These are phyloP conservation scores for Trichosporon sp. DNA, from an alignment of 1,284 basidiomycete species.

Conservation along the genomic window DNA sequence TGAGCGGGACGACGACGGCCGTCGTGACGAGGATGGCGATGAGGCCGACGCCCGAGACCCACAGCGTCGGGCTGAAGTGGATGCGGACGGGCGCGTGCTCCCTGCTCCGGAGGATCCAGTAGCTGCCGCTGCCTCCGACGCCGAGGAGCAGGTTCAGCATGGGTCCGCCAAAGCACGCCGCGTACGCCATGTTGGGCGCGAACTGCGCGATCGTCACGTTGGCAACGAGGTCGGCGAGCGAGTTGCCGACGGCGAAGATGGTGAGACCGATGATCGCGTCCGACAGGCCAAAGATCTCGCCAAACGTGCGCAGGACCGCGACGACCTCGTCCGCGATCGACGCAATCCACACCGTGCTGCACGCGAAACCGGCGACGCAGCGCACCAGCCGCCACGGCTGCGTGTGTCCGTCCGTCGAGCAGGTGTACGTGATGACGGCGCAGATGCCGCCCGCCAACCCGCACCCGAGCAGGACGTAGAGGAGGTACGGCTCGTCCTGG, in stretches of 20 bases:
- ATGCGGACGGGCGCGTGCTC: slow-evolving; percentile 66
- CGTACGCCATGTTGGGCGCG: slow-evolving; percentile 50
- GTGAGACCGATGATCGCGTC: slow-evolving; percentile 95
- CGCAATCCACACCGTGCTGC: slow-evolving; percentile 91
- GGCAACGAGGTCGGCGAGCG: slow-evolving; percentile 90
- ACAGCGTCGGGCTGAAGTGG: slow-evolving; percentile 72
- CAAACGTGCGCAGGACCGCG: slow-evolving; percentile 82
- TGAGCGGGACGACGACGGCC: slow-evolving; percentile 77
- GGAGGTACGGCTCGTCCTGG: slow-evolving; percentile 56
- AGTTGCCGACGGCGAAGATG: slow-evolving; percentile 92
- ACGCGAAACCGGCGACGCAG: slow-evolving; percentile 81
- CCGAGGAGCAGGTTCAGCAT: slow-evolving; percentile 92
- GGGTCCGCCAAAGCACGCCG: slow-evolving; percentile 50
- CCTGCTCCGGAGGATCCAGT: slow-evolving; percentile 44
- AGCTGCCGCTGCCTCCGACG: slow-evolving; percentile 47
- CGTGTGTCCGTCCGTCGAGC: slow-evolving; percentile 61
- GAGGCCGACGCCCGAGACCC: slow-evolving; percentile 76
- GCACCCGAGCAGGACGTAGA: slow-evolving; percentile 53
- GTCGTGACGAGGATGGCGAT: slow-evolving; percentile 69
- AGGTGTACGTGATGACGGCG: slow-evolving; percentile 59
- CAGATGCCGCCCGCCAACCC: slow-evolving; percentile 57
- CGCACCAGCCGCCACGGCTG: slow-evolving; percentile 63
- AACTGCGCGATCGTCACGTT: slow-evolving; percentile 83
- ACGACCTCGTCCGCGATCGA: slow-evolving; percentile 92
- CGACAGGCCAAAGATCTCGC: slow-evolving; percentile 88